Evolutionary conservation across 1,284 basidiomycete species (phyloP).

Genomic region (Salmacisia buchloeana): DNA sequence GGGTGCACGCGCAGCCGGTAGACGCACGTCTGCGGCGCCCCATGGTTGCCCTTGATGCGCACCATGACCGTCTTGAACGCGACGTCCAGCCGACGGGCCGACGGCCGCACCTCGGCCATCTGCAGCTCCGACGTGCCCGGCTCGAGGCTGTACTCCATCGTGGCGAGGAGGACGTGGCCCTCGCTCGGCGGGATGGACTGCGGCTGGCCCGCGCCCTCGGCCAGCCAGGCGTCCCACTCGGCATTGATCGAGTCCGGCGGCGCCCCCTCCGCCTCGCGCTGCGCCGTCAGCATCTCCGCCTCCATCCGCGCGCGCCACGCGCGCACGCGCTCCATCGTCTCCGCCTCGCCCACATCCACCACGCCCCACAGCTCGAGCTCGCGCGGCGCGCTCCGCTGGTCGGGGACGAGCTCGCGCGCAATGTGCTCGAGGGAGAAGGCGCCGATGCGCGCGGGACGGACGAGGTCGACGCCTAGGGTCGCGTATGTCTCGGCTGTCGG

Average conservation of each 20-base stretch:
- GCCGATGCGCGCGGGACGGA: neutral
- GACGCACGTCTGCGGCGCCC: neutral
- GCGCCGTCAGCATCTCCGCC: neutral
- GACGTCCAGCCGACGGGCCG: neutral
- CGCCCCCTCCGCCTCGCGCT: conserved; percentile 9
- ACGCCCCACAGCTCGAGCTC: conserved; percentile 5
- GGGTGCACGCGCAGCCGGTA: neutral
- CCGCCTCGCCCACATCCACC: neutral
- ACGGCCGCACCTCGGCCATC: neutral
- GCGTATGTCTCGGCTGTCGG: too few relatives aligned
- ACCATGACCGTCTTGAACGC: neutral
- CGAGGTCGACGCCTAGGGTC: neutral
- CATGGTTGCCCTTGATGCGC: neutral
- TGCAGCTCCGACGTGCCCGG: neutral
- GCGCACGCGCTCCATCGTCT: neutral
- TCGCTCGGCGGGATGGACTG: neutral
- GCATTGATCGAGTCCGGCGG: conserved; percentile 9
- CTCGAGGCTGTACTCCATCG: neutral
- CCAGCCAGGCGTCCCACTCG: conserved; percentile 9
- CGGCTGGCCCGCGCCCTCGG: conserved; percentile 4
- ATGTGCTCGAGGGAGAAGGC: conserved; percentile 3
- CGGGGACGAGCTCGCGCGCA: neutral
- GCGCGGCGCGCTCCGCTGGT: neutral
- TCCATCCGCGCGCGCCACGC: neutral
- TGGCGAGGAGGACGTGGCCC: neutral